phyloP scores from a whole-genome alignment of 345 rosid species.

The Erodium maritimum region DNA sequence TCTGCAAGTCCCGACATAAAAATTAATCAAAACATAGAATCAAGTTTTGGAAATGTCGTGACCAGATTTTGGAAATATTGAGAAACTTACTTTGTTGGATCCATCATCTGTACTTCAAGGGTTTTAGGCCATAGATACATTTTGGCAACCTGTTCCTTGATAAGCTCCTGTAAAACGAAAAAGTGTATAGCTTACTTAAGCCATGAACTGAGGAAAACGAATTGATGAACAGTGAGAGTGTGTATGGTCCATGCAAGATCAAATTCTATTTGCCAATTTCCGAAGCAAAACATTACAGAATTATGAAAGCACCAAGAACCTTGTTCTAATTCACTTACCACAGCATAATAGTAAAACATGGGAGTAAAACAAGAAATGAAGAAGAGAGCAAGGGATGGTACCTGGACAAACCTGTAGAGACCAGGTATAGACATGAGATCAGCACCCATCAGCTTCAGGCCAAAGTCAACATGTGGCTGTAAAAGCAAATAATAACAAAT shows the following conservation, averaged over 20 bases:
- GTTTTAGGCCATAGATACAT: constrained; percentile 97
- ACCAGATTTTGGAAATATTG: no score
- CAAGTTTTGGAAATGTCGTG: background rate
- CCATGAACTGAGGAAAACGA: no score
- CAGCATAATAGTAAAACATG: background rate
- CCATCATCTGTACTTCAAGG: constrained; percentile 62
- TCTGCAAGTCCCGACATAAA: constrained; percentile 25
- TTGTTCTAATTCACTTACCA: background rate
- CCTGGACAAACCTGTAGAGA: constrained; percentile 87
- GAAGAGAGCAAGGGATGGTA: constrained; percentile 9
- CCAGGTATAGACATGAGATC: constrained; percentile 99
- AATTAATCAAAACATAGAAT: background rate
- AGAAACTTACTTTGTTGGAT: constrained; percentile 53
- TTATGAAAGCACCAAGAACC: no score
- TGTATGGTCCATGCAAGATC: no score
- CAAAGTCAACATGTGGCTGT: constrained; percentile 97
- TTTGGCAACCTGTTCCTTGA: constrained; percentile 89
- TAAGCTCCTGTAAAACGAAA: constrained; percentile 53
- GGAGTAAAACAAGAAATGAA: background rate
- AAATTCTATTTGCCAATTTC: no score
- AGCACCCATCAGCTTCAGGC: constrained; percentile 80
- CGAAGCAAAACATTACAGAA: background rate
- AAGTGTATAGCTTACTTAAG: no score
- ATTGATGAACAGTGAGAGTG: no score
- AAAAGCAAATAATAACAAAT: constrained; percentile 4